Conservation (phyloP, 371 early-diverging fungal genomes). For the Rhizomucor pusillus region DNA sequence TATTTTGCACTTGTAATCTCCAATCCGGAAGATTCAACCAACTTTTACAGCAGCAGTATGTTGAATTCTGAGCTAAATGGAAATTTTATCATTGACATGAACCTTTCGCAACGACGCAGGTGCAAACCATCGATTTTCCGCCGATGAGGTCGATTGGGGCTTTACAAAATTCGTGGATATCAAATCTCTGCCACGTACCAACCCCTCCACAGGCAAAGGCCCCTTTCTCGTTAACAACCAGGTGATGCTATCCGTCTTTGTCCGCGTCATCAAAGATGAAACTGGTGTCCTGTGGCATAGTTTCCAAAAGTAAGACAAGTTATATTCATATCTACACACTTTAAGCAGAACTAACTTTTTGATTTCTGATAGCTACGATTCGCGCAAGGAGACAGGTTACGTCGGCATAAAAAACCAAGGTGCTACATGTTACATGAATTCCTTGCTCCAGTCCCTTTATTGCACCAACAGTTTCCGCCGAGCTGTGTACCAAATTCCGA, state of each 20-base stretch:
- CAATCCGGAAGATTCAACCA: conserved; percentile 74
- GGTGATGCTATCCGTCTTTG: conserved; percentile 69
- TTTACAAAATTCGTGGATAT: conserved; percentile 79
- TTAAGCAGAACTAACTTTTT: not conserved
- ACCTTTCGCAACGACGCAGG: conserved; percentile 41
- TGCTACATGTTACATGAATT: conserved; percentile 99
- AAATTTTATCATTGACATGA: not conserved
- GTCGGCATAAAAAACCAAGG: conserved; percentile 98
- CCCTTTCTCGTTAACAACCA: conserved; percentile 64
- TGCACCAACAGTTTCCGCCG: conserved; percentile 93
- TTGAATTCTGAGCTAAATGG: not conserved
- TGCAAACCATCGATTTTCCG: conserved; percentile 83
- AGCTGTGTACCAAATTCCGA: conserved; percentile 89
- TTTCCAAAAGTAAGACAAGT: conserved; percentile 67
- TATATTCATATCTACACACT: no score
- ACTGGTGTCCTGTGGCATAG: conserved; percentile 95
- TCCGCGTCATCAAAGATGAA: conserved; percentile 83
- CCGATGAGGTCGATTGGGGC: conserved; percentile 93
- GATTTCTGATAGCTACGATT: conserved; percentile 66
- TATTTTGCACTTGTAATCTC: conserved; percentile 81
- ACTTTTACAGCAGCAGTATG: conserved; percentile 63
- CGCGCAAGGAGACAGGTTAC: conserved; percentile 86
- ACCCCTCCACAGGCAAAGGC: conserved; percentile 39
- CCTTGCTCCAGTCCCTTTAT: conserved; percentile 96
- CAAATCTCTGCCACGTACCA: conserved; percentile 38